Evolutionary conservation across 2,329 filamentous ascomycete genomes (phyloP).

Genomic region (Fusarium sp.): DNA sequence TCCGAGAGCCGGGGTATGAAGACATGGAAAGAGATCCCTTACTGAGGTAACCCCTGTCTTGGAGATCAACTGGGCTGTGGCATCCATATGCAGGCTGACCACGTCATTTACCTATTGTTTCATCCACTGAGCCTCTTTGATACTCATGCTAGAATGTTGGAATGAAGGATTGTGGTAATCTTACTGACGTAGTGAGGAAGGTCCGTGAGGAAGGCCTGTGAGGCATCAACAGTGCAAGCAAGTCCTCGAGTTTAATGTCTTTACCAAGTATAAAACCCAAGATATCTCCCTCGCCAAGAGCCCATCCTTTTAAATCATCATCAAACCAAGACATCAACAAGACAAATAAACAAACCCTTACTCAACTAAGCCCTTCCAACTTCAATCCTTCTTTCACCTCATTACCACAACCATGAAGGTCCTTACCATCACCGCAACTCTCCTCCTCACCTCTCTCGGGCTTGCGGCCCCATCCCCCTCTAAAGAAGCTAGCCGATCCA

Average conservation of each 20-base stretch:
- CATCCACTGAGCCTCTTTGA: neutral
- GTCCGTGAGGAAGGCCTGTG: neutral
- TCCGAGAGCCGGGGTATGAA: neutral
- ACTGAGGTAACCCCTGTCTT: neutral
- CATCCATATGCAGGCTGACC: neutral
- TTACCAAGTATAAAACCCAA: neutral
- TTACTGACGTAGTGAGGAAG: neutral
- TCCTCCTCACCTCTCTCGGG: neutral
- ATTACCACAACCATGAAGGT: neutral
- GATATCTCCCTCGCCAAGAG: neutral
- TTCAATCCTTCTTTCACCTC: neutral
- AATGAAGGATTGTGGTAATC: neutral
- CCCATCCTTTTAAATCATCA: neutral
- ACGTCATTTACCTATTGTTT: neutral
- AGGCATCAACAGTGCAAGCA: neutral
- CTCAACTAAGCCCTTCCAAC: neutral
- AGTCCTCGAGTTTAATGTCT: neutral
- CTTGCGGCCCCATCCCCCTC: neutral
- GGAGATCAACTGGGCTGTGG: neutral
- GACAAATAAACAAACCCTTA: neutral
- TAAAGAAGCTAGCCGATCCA: too few species aligned
- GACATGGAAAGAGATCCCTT: neutral
- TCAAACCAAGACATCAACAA: neutral
- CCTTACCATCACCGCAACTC: neutral
- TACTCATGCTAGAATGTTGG: neutral